Evolutionary conservation across 202 grass and related monocot species (phyloP), one percentile per base, ranked within the genome.

Genomic region (Carex sylvatica): DNA sequence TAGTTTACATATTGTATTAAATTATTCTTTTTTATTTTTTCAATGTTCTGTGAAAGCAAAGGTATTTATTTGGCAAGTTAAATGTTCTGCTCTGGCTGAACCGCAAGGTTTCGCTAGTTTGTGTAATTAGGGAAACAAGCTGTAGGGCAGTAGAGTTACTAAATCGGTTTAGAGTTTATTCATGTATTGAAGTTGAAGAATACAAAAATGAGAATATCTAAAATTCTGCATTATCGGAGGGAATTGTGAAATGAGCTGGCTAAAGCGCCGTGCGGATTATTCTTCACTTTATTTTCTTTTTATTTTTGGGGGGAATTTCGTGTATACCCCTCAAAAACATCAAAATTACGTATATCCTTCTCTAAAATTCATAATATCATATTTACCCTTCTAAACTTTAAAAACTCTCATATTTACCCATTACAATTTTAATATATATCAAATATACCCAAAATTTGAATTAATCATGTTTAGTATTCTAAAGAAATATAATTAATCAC

Each of bases 111-210:
- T 82, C 55, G 63, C 40, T 67, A 67, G 62, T 65, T 20, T 20
- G 19, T 82, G 80, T 82, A 82, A 82, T 82, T 82, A 82, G 61
- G 19, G 28, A 36, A 82, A 69, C 30, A 24, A 82, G 44, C 61
- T 47, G 19, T 80, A 53, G 63, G 16, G 80, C 61, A 28, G 19
- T 80, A 53, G 63, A 9, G 80, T 8, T 44, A 11, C 9, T 82
- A 12, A 82, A 8, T 82, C 68, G 46, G 15, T 30, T 82, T 82
- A 68, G 61, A 67, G 62, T 51, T 69, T 55, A 33, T 47, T 82
- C 55, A 52, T 82, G 47, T 82, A 67, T 82, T 82, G 61, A 51
- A 82, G 15, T 24, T 56, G 36, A 69, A 82, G 62, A 35, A 82
- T 69, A 82, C 49, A 70, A 82, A 82, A 82, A 82, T 68, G 13